These are phyloP conservation scores for Creolimax fragrantissima DNA, from an alignment of 78 protist genomes.

Conservation along the genomic window DNA sequence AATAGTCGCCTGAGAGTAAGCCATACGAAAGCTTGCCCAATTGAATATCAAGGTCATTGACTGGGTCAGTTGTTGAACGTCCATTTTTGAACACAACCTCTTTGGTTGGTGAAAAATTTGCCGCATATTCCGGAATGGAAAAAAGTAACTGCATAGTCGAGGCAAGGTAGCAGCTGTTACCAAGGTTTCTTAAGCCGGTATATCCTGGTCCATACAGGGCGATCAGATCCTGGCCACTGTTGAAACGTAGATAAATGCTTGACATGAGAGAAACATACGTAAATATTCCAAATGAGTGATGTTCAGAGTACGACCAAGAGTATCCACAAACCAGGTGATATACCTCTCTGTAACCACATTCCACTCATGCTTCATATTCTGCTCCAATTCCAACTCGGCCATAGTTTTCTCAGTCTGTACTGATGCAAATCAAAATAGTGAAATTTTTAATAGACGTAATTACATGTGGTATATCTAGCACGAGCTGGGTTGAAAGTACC, in stretches of 20 bases:
- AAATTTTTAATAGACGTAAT: no score
- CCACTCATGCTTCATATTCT: conserved; percentile 32
- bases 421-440: no score
- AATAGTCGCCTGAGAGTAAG: conserved; percentile 52
- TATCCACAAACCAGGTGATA: no score
- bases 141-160: conserved; percentile 20
- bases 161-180: conserved; percentile 87
- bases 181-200: conserved; percentile 87
- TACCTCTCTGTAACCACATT: not conserved
- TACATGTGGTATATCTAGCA: no score
- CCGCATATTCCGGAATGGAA: not conserved
- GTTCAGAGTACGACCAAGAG: no score
- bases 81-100: not conserved
- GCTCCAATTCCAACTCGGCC: conserved; percentile 77
- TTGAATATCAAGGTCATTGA: conserved; percentile 35
- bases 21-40: conserved; percentile 66
- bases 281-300: no score
- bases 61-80: not conserved
- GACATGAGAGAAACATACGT: no score
- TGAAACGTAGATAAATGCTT: not conserved
- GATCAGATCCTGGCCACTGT: conserved; percentile 61
- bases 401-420: conserved; percentile 83
- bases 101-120: not conserved
- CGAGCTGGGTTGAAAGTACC: no score
- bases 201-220: conserved; percentile 74